A percentile compares a stretch with the other conserved stretches of the same genome.
Conservation (phyloP, 345 rosid species). For the Camelina neglecta region DNA sequence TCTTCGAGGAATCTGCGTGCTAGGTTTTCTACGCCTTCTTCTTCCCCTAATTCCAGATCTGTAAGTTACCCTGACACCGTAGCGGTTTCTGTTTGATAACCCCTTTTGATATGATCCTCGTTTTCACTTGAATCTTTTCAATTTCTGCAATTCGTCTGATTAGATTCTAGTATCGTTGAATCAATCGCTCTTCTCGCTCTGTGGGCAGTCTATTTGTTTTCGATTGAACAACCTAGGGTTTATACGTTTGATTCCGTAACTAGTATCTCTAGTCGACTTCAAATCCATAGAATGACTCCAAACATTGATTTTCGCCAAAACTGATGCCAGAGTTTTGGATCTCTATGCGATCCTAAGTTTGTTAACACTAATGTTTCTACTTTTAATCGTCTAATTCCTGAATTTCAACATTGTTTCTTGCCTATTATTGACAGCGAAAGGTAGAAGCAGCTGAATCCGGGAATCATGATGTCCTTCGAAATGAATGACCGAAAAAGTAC, state of each 20-base stretch:
- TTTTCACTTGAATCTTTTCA: conserved; percentile 10
- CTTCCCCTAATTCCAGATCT: conserved; percentile 20
- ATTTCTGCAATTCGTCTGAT: conserved; percentile 9
- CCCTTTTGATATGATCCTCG: conserved; percentile 2
- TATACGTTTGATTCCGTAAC: conserved; percentile 9
- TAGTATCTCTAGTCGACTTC: neutral
- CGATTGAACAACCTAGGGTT: conserved; percentile 1
- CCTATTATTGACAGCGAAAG: conserved; percentile 32
- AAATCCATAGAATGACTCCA: conserved; percentile 10
- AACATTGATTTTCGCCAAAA: conserved; percentile 11
- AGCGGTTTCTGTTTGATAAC: neutral
- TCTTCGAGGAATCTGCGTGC: conserved; percentile 17
- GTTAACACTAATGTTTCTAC: neutral
- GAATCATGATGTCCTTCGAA: conserved; percentile 47
- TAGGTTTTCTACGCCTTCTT: conserved; percentile 24
- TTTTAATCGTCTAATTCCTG: neutral
- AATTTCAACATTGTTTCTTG: neutral
- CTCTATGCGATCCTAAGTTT: neutral
- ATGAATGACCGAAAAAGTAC: conserved; percentile 49
- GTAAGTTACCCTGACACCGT: conserved; percentile 34
- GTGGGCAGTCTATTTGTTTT: conserved; percentile 15
- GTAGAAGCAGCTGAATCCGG: conserved; percentile 22
- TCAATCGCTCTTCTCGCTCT: conserved; percentile 28
- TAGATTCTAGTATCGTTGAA: conserved; percentile 13
- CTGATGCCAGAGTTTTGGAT: neutral